Conservation (phyloP, 2,329 filamentous ascomycete species). For the Metarhizium rileyi region DNA sequence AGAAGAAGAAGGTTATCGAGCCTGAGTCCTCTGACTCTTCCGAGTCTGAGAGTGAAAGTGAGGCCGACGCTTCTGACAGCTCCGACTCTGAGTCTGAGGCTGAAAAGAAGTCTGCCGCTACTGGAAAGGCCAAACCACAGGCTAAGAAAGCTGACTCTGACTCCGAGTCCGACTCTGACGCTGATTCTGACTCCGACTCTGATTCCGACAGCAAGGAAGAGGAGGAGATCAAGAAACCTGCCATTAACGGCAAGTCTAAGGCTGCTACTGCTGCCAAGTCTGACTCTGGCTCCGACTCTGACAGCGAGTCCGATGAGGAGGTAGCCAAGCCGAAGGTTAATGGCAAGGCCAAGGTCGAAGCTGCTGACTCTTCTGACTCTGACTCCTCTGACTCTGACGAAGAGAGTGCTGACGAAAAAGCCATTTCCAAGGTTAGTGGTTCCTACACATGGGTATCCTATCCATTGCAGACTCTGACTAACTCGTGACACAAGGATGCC, state of each 20-base stretch:
- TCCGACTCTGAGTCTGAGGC: constrained; percentile 20
- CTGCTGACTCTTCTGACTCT: constrained; percentile 17
- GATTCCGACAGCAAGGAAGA: constrained; percentile 32
- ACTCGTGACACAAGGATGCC: neutral
- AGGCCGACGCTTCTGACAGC: constrained; percentile 9
- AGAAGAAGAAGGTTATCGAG: constrained; percentile 36
- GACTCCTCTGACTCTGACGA: constrained; percentile 19
- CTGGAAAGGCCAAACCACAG: neutral
- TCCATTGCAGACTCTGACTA: neutral
- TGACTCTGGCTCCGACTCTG: constrained; percentile 24
- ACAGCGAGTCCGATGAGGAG: constrained; percentile 14
- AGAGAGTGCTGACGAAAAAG: constrained; percentile 13
- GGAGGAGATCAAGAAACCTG: constrained; percentile 17
- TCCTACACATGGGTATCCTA: neutral
- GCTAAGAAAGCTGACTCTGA: constrained; percentile 9
- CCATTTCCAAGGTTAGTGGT: constrained; percentile 20
- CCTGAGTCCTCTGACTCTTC: constrained; percentile 29
- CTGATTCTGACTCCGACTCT: constrained; percentile 24
- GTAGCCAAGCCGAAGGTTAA: constrained; percentile 8
- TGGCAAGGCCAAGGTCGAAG: constrained; percentile 18
- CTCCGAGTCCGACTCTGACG: constrained; percentile 18
- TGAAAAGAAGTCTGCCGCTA: constrained; percentile 17
- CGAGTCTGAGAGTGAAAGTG: constrained; percentile 24
- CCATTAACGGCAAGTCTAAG: constrained; percentile 21
- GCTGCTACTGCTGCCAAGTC: constrained; percentile 22